Conservation (phyloP, 2,329 filamentous ascomycete species). For the Sporothrix pallida region DNA sequence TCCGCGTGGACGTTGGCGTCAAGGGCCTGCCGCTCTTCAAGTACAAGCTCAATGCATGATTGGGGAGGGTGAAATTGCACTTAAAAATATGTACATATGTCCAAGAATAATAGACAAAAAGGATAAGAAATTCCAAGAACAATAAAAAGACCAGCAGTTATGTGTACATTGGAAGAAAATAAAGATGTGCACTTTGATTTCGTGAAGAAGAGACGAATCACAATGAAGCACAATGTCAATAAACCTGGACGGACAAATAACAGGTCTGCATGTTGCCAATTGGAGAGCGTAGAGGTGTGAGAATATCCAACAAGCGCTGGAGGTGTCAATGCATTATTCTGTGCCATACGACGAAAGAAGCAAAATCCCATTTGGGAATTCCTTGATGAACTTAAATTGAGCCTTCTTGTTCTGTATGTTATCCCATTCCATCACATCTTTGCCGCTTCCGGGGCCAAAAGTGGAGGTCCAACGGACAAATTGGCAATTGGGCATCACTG, state of each 20-base stretch:
- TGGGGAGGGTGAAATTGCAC: background rate
- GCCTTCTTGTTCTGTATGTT: too few species aligned
- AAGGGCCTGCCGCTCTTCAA: constrained; percentile 67
- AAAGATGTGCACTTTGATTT: background rate
- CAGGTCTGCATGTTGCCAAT: background rate
- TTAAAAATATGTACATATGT: background rate
- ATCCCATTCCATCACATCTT: background rate
- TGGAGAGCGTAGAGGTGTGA: background rate
- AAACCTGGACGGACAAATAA: background rate
- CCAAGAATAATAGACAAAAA: too few species aligned
- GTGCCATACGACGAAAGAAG: background rate
- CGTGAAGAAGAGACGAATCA: background rate
- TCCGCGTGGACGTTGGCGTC: constrained; percentile 77
- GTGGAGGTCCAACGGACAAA: constrained; percentile 9
- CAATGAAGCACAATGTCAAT: background rate
- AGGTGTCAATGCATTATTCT: background rate
- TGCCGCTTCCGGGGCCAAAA: background rate
- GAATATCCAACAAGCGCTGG: background rate
- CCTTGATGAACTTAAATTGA: background rate
- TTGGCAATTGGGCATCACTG: constrained; percentile 31
- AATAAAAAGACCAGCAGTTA: background rate
- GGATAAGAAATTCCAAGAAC: background rate
- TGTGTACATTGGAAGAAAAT: background rate
- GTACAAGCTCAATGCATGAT: constrained; percentile 58
- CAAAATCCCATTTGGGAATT: background rate